phyloP scores from a whole-genome alignment of 2,329 filamentous ascomycete genomes.

The Talaromyces verruculosus region DNA sequence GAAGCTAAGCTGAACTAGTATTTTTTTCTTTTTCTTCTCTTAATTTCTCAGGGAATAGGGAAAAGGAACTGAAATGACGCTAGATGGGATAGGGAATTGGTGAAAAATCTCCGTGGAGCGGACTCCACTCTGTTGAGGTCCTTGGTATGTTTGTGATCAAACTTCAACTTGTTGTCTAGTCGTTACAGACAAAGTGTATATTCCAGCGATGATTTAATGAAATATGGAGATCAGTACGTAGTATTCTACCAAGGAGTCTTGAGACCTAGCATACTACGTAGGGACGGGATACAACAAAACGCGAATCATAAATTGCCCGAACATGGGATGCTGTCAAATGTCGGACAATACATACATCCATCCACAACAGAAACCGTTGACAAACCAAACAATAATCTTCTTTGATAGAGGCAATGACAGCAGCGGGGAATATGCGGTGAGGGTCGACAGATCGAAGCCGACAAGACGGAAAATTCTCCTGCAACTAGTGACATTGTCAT shows the following conservation, averaged over 20 bases:
- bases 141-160: neutral
- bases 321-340: conserved; percentile 4
- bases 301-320: neutral
- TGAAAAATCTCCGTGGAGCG: conserved; percentile 9
- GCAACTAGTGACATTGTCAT: neutral
- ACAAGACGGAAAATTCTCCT: neutral
- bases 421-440: conserved; percentile 12
- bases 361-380: conserved; percentile 4
- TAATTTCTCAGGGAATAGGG: neutral
- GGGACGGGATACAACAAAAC: neutral
- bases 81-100: neutral
- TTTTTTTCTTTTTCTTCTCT: neutral
- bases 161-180: neutral
- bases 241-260: neutral
- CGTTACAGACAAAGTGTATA: neutral
- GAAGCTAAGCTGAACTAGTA: conserved; percentile 5
- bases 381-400: neutral
- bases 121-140: neutral
- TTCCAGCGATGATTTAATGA: neutral
- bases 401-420: neutral
- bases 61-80: neutral
- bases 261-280: neutral
- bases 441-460: neutral
- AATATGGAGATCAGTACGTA: conserved; percentile 7
- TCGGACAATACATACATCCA: neutral